phyloP scores from a whole-genome alignment of 2,329 filamentous ascomycete species.

The Trichoderma citrinoviride region DNA sequence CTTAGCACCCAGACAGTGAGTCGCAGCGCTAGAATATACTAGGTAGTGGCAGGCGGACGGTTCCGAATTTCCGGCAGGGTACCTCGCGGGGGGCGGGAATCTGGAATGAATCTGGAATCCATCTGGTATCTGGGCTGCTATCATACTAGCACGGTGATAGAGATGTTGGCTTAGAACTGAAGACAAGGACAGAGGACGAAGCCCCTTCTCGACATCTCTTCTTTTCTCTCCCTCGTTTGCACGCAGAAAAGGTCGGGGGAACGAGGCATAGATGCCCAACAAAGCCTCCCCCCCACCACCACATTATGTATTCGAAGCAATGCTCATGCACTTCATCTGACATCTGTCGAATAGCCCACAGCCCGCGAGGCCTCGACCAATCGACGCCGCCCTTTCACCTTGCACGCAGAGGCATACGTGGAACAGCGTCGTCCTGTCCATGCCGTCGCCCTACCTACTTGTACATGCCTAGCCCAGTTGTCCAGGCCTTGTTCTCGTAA shows the following conservation, averaged over 20 bases:
- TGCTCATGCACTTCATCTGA: constrained; percentile 23
- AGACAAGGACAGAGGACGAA: neutral
- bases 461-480: neutral
- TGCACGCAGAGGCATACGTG: constrained; percentile 22
- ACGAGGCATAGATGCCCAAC: constrained; percentile 21
- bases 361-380: constrained; percentile 17
- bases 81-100: neutral
- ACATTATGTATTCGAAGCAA: constrained; percentile 12
- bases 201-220: neutral
- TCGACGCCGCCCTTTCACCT: constrained; percentile 13
- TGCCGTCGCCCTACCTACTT: constrained; percentile 13
- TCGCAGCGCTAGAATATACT: too few relatives aligned
- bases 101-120: too few relatives aligned
- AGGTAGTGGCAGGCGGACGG: neutral
- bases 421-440: constrained; percentile 23
- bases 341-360: constrained; percentile 22
- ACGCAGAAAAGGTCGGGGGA: neutral
- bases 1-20: too few relatives aligned
- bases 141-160: too few relatives aligned
- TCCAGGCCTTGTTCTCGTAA: neutral
- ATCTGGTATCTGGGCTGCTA: neutral
- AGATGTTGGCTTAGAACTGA: neutral
- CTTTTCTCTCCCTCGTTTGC: neutral
- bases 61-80: constrained; percentile 20
- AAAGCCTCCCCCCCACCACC: constrained; percentile 16